These are phyloP conservation scores for Colletotrichum tofieldiae DNA, from an alignment of 2,329 filamentous ascomycete species.

Conservation along the genomic window DNA sequence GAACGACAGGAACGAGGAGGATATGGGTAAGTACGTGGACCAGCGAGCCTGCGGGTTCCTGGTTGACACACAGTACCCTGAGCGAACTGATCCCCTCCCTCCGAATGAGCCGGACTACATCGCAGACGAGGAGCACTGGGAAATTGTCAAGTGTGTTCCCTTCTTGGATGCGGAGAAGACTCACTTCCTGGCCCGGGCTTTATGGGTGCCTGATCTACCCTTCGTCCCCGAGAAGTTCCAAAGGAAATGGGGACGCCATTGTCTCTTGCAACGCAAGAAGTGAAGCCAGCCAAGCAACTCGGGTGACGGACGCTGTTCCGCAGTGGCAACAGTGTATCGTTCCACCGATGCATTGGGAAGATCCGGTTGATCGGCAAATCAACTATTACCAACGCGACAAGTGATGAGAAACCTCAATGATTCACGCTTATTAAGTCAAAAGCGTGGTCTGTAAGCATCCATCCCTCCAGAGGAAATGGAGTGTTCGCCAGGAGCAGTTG, in stretches of 20 bases:
- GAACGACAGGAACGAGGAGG: slow-evolving; percentile 93
- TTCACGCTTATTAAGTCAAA: background rate
- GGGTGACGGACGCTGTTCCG: background rate
- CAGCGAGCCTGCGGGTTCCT: slow-evolving; percentile 84
- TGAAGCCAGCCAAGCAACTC: background rate
- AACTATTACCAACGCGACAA: background rate
- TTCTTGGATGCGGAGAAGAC: slow-evolving; percentile 89
- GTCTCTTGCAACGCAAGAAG: slow-evolving; percentile 77
- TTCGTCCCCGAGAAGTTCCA: slow-evolving; percentile 79
- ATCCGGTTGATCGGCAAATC: too few relatives aligned
- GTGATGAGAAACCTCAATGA: background rate
- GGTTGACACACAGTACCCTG: slow-evolving; percentile 88
- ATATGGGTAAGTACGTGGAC: slow-evolving; percentile 88
- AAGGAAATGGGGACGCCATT: slow-evolving; percentile 91
- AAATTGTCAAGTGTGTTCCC: slow-evolving; percentile 79
- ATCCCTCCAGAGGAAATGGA: background rate
- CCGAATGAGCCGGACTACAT: slow-evolving; percentile 86
- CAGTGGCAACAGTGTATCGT: background rate
- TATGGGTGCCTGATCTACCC: slow-evolving; percentile 84
- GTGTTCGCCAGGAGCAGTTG: background rate
- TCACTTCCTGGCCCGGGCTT: slow-evolving; percentile 78
- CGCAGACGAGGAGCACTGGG: slow-evolving; percentile 82
- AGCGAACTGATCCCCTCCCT: slow-evolving; percentile 64
- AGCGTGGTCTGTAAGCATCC: background rate
- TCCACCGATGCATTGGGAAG: background rate